Evolutionary conservation across 73 alveolate species (phyloP).

Genomic region (Halteria grandinella): DNA sequence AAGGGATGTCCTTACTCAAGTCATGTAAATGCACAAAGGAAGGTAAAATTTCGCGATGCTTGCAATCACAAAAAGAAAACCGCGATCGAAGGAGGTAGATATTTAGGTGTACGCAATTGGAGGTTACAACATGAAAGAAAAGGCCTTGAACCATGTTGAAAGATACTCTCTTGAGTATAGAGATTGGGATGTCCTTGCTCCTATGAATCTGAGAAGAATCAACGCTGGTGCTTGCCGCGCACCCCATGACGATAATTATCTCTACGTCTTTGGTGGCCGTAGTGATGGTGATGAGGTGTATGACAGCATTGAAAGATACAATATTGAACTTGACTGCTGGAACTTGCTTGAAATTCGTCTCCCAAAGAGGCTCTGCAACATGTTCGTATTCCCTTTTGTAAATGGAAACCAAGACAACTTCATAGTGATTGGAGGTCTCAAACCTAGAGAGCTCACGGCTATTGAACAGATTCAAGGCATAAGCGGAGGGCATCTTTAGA

Average conservation of each 20-base stretch:
- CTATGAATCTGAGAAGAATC: slow-evolving; percentile 27
- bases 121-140: slow-evolving; percentile 23
- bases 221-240: slow-evolving; percentile 14
- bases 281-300: slow-evolving; percentile 18
- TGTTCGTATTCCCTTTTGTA: slow-evolving; percentile 24
- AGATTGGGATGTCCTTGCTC: slow-evolving; percentile 38
- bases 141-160: slow-evolving; percentile 36
- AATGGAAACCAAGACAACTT: neutral
- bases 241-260: slow-evolving; percentile 9
- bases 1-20: slow-evolving; percentile 1
- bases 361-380: slow-evolving; percentile 28
- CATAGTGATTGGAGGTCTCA: slow-evolving; percentile 25
- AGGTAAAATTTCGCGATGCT: slow-evolving; percentile 30
- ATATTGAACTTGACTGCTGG: slow-evolving; percentile 32
- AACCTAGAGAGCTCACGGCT: neutral
- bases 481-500: no score
- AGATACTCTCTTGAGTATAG: slow-evolving; percentile 22
- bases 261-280: slow-evolving; percentile 44
- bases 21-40: slow-evolving; percentile 18
- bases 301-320: slow-evolving; percentile 15
- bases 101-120: slow-evolving; percentile 31
- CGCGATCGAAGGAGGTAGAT: no score
- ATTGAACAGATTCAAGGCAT: slow-evolving; percentile 11
- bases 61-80: neutral
- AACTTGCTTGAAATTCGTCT: slow-evolving; percentile 20